Base-by-base conservation (phyloP, 768 basidiomycete genomes). In the Krasilnikovozyma curviuscula region DNA sequence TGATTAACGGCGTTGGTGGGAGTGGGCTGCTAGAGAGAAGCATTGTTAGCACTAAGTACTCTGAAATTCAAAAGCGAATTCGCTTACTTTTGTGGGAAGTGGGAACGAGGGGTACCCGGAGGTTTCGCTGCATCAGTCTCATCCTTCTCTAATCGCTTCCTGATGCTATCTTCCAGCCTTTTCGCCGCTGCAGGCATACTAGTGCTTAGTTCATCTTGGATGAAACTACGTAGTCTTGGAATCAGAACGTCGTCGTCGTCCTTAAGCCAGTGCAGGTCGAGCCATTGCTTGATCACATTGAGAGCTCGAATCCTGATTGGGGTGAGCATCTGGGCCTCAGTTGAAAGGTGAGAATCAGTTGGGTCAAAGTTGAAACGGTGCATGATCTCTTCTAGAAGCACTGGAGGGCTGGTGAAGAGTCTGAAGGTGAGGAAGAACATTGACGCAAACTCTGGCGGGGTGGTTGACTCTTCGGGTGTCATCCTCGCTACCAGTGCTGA, bases 361-460 rank as follows among this genome's bases (percentile, higher is more conserved):
- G 81, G 78, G 2, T 34, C 39, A 27, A 89, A 68, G 58, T 89
- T 81, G 64, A 85, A 97, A 18, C 93, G 80, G 32, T 70, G 64
- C 52, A 89, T 78, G 53, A 95, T 67, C 1, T 78, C 73, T 19
- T 79, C 74, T 8, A 84, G 73, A 24, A 98, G 73, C 41, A 82
- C 77, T 7, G 66, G 44, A 2, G 93, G 82, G 0, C 79, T 74
- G 2, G 81, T 76, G 66, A 93, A 95, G 47, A 95, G 67, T 27
- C 91, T 77, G 71, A 97, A 98, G 0, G 89, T 95, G 57, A 89
- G 70, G 71, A 89, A 89, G 69, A 98, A 97, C 27, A 88, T 80
- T 5, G 79, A 75, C 13, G 79, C 73, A 63, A 95, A 89, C 0
- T 78, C 75, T 16, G 81, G 70, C 59, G 95, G 89, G 46, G 86